Evolutionary conservation across 2,329 filamentous ascomycete genomes (phyloP), one percentile per base, ranked within the genome.

Genomic region (Dactylellina drechsleri): DNA sequence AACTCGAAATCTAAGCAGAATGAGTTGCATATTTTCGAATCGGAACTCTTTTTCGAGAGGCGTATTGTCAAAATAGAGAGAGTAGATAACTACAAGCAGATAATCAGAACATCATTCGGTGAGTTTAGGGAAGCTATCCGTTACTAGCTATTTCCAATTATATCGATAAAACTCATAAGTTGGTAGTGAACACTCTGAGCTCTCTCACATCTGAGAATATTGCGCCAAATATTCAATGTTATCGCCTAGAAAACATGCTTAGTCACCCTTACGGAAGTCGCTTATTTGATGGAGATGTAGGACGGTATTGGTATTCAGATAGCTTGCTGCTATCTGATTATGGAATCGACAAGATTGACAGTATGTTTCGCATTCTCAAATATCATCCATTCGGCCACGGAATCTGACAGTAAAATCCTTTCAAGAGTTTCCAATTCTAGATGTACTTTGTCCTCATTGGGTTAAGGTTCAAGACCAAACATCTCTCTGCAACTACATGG

Each of bases 251-350:
- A 43, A 40, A 49, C 16, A 61, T 68, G 56, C 65, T 68, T 16
- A 68, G 65, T 18, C 65, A 68, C 15, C 65, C 65, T 10, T 68
- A 68, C 12, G 56, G 47, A 18, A 68, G 56, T 18, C 36, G 56
- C 2, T 13, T 47, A 40, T 68, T 68, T 13, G 65, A 68, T 20
- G 65, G 65, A 23, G 65, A 68, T 26, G 65, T 68, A 5, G 65
- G 65, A 20, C 47, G 26, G 10, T 18, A 53, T 8, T 68, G 56
- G 47, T 26, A 41, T 3, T 53, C 36, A 7, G 1, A 6, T 49
- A 68, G 47, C 26, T 54, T 54, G 1, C 20, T 47, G 10, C 12
- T 68, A 2, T 60, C 56, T 1, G 65, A 68, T 6, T 68, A 68
- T 8, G 65, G 65, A 10, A 52, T 68, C 4, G 56, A 56, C 4